phyloP scores from a whole-genome alignment of 371 early-diverging fungal genomes.

The Dichotomocladium elegans region DNA sequence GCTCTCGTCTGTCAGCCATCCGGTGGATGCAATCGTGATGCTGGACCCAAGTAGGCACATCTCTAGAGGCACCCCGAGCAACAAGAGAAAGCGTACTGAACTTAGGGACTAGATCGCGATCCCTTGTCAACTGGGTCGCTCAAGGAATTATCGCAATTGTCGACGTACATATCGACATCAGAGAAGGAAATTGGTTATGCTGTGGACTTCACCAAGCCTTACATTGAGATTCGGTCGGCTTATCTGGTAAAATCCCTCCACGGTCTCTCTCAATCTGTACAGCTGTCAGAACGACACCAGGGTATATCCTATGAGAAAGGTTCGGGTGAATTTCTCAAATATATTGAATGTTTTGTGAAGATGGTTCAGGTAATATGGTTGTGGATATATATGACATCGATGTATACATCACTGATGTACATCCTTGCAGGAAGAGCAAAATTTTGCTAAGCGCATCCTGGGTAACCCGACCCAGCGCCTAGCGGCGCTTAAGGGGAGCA shows the following conservation, averaged over 20 bases:
- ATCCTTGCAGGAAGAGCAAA: conserved; percentile 54
- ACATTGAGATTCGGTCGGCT: conserved; percentile 69
- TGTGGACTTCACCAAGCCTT: conserved; percentile 68
- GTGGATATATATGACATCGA: background rate
- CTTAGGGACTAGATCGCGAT: background rate
- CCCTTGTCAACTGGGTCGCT: conserved; percentile 18
- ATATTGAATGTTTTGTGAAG: conserved; percentile 55
- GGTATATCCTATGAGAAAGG: conserved; percentile 69
- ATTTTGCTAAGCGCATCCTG: conserved; percentile 60
- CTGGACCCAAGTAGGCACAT: conserved; percentile 26
- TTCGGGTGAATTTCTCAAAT: conserved; percentile 58
- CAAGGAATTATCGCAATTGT: conserved; percentile 56
- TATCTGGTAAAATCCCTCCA: conserved; percentile 67
- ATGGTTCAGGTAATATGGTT: conserved; percentile 51
- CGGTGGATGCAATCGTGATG: conserved; percentile 44
- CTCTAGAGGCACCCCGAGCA: too few species aligned
- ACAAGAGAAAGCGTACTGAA: too few species aligned
- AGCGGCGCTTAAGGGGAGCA: conserved; percentile 51
- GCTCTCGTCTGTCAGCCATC: conserved; percentile 44
- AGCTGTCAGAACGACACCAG: conserved; percentile 43
- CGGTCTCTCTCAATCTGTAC: conserved; percentile 47
- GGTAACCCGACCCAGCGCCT: conserved; percentile 53
- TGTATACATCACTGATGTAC: background rate
- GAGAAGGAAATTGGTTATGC: conserved; percentile 57
- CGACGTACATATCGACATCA: conserved; percentile 59